Evolutionary conservation across 179 eudicot species (phyloP).

Genomic region (Gypsophila paniculata): DNA sequence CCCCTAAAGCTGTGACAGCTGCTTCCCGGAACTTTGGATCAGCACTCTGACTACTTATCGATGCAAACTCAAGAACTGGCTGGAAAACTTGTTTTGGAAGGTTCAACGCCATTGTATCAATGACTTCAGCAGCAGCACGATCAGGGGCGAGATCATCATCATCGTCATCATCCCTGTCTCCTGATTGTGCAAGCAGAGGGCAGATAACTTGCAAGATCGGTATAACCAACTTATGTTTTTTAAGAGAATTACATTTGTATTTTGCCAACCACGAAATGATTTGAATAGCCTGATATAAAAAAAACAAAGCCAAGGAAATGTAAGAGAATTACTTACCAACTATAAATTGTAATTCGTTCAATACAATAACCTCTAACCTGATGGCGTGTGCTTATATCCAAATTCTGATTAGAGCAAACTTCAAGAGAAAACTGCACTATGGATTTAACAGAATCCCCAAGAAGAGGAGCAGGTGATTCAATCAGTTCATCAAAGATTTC

Average conservation of each 20-base stretch:
- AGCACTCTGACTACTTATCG: constrained; percentile 60
- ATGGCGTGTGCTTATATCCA: constrained; percentile 84
- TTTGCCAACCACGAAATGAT: constrained; percentile 97
- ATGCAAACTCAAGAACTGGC: constrained; percentile 81
- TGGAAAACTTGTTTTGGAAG: constrained; percentile 76
- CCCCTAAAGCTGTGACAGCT: constrained; percentile 83
- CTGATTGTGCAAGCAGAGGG: constrained; percentile 80
- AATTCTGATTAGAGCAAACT: constrained; percentile 73
- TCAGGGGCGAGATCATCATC: constrained; percentile 95
- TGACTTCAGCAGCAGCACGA: constrained; percentile 95
- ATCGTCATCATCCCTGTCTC: constrained; percentile 62
- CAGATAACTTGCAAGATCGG: constrained; percentile 88
- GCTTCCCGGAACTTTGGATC: constrained; percentile 92
- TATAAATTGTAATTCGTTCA: not conserved
- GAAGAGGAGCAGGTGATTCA: constrained; percentile 98
- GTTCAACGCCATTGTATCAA: constrained; percentile 85
- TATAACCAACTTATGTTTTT: constrained; percentile 79
- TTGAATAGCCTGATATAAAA: constrained; percentile 67
- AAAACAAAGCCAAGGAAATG: constrained; percentile 5
- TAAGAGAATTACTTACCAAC: not conserved
- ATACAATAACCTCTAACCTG: constrained; percentile 46
- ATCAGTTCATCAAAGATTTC: constrained; percentile 98
- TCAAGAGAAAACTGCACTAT: constrained; percentile 97
- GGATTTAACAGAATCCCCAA: constrained; percentile 91
- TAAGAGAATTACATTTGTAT: constrained; percentile 82